phyloP scores from a whole-genome alignment of 164 flowering plant species.

The Protea cynaroides region DNA sequence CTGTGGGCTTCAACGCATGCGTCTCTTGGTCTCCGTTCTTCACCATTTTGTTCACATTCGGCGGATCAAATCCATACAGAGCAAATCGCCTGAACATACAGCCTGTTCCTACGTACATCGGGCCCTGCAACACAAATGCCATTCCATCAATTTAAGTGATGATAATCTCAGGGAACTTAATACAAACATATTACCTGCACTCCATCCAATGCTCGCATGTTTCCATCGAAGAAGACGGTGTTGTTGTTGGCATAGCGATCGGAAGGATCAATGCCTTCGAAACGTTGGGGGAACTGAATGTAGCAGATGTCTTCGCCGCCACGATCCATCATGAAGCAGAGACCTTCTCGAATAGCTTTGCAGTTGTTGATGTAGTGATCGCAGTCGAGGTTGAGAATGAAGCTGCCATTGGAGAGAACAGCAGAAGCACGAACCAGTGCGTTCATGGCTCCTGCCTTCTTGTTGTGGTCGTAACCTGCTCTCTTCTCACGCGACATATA shows the following conservation, averaged over 20 bases:
- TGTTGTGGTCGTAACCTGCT: constrained; percentile 47
- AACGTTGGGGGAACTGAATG: constrained; percentile 83
- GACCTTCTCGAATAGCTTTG: constrained; percentile 71
- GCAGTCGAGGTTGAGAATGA: constrained; percentile 75
- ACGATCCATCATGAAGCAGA: constrained; percentile 91
- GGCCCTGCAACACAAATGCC: no score
- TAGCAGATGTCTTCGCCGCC: constrained; percentile 79
- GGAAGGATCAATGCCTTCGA: constrained; percentile 84
- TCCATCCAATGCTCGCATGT: constrained; percentile 89
- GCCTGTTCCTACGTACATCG: constrained; percentile 82
- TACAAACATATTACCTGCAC: no score
- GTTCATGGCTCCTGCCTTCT: constrained; percentile 94
- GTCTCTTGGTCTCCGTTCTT: constrained; percentile 21
- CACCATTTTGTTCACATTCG: constrained; percentile 27
- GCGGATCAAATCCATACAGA: constrained; percentile 76
- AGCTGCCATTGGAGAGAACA: constrained; percentile 68
- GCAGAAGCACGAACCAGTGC: constrained; percentile 69
- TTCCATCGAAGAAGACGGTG: constrained; percentile 81
- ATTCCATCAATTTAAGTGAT: no score
- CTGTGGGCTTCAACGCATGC: constrained; percentile 34
- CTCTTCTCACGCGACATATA: constrained; percentile 36
- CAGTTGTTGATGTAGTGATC: constrained; percentile 77
- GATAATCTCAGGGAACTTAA: no score
- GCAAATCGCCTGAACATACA: constrained; percentile 72
- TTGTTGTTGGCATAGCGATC: constrained; percentile 85